Evolutionary conservation across 169 alveolate genomes (phyloP).

Genomic region (Plasmodium yoelii): DNA sequence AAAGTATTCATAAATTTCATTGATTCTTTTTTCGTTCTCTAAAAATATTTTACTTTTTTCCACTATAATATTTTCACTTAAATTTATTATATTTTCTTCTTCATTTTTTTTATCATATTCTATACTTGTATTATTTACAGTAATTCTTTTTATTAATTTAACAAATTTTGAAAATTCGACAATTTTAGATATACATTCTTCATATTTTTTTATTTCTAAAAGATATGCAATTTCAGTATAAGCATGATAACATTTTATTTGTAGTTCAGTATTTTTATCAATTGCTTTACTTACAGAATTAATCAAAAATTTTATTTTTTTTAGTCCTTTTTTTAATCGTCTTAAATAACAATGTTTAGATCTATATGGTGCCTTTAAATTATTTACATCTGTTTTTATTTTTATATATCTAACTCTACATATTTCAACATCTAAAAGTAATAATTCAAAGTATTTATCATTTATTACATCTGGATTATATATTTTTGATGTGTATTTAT

Average conservation of each 20-base stretch:
- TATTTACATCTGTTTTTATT: constrained; percentile 59
- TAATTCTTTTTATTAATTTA: constrained; percentile 35
- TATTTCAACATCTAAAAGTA: constrained; percentile 56
- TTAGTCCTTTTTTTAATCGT: constrained; percentile 40
- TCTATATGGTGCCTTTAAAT: constrained; percentile 50
- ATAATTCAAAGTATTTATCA: constrained; percentile 39
- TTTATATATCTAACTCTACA: constrained; percentile 59
- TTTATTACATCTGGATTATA: constrained; percentile 35
- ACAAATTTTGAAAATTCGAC: constrained; percentile 39
- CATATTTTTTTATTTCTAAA: constrained; percentile 47
- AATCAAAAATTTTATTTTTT: constrained; percentile 23
- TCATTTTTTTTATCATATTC: neutral
- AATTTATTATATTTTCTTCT: neutral
- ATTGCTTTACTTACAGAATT: neutral
- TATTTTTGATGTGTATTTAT: constrained; percentile 21
- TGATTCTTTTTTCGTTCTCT: constrained; percentile 38
- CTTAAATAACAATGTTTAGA: constrained; percentile 37
- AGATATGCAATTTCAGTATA: constrained; percentile 36
- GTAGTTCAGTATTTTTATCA: constrained; percentile 60
- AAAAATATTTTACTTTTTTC: constrained; percentile 18
- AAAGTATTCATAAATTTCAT: constrained; percentile 31
- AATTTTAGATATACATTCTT: constrained; percentile 33
- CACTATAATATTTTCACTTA: neutral
- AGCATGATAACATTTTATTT: constrained; percentile 40
- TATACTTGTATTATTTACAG: neutral